Evolutionary conservation across 78 protist genomes (phyloP), one percentile per base, ranked within the genome.

Genomic region (Tieghemostelium lacteum): DNA sequence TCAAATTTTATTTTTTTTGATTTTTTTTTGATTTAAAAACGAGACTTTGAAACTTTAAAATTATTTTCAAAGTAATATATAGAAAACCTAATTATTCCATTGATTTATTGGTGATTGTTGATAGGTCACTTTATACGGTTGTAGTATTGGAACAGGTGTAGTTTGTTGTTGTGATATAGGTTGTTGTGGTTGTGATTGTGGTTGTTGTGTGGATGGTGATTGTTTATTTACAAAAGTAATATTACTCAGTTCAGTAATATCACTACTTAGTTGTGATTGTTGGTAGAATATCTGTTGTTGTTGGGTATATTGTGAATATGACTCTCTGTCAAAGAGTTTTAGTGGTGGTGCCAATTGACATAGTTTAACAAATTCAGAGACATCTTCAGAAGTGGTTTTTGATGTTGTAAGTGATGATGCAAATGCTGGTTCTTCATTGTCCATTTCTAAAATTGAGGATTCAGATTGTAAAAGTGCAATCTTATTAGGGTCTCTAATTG

Each of bases 291-390:
- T 45, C 6, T 45, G 6, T 45, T 45, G 52, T 45, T 45, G 74
- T 52, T 71, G 77, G 17, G 75, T 40, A 50, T 67, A 28, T 16
- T 37, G 7, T 1, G 31, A 10, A 39, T 66, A 40, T 34, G 22
- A 7, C 12, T 71, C 63, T 3, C 31, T 57, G 12, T 69, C 66
- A 34, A 83, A 83, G 1, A 83, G 61, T 29, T 83, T 83, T 57
- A 83, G 66, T 42, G 91, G 76, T 69, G 91, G 91, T 10, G 80
- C 91, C 28, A 83, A 63, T 60, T 83, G 66, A 69, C 91, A 83
- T 5, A 83, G 78, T 69, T 73, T 52, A 55, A 83, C 40, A 62
- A 83, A 83, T 17, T 83, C 91, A 31, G 70, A 70, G 17, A 83
- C 66, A 31, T 71, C 77, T 5, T 42, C 54, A 2, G 49, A 24